These are phyloP conservation scores for Basipetospora chlamydospora DNA, from an alignment of 2,329 filamentous ascomycete genomes.

Conservation along the genomic window DNA sequence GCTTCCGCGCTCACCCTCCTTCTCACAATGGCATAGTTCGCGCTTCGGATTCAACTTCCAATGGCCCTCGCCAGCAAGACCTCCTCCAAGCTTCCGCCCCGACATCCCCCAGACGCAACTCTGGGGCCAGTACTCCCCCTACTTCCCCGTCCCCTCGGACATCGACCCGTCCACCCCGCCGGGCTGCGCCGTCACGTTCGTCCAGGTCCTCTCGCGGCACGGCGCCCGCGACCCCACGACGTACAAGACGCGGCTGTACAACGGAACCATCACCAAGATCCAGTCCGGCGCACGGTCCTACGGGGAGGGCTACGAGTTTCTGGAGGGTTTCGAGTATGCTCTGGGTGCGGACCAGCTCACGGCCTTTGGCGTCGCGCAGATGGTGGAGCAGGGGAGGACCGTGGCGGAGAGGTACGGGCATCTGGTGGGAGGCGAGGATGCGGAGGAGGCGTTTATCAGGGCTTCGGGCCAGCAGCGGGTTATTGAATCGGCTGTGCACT, in stretches of 20 bases:
- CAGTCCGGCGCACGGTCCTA: slow-evolving; percentile 43
- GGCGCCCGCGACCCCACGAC: slow-evolving; percentile 69
- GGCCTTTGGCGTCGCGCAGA: slow-evolving; percentile 48
- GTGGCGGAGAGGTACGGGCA: slow-evolving; percentile 61
- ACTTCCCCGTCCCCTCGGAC: slow-evolving; percentile 58
- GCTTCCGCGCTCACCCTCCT: too few relatives aligned
- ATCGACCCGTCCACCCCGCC: slow-evolving; percentile 45
- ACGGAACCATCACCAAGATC: slow-evolving; percentile 48
- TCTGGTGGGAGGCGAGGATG: slow-evolving; percentile 15
- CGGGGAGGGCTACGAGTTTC: slow-evolving; percentile 50
- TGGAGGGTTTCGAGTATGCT: slow-evolving; percentile 55
- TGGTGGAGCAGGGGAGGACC: slow-evolving; percentile 60
- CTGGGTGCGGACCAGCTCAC: slow-evolving; percentile 59
- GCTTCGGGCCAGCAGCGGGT: slow-evolving; percentile 56
- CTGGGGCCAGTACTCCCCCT: slow-evolving; percentile 85
- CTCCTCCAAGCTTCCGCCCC: too few relatives aligned
- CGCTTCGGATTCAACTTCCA: too few relatives aligned
- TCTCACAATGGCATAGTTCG: too few relatives aligned
- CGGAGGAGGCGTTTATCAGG: slow-evolving; percentile 49
- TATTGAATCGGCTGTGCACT: slow-evolving; percentile 59
- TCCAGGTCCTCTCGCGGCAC: slow-evolving; percentile 68
- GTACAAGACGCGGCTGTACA: slow-evolving; percentile 51
- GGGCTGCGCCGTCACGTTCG: slow-evolving; percentile 65
- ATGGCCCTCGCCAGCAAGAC: too few relatives aligned
- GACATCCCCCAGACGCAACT: slow-evolving; percentile 13